phyloP scores from a whole-genome alignment of 2,329 filamentous ascomycete genomes.

The Beauveria brongniartii region DNA sequence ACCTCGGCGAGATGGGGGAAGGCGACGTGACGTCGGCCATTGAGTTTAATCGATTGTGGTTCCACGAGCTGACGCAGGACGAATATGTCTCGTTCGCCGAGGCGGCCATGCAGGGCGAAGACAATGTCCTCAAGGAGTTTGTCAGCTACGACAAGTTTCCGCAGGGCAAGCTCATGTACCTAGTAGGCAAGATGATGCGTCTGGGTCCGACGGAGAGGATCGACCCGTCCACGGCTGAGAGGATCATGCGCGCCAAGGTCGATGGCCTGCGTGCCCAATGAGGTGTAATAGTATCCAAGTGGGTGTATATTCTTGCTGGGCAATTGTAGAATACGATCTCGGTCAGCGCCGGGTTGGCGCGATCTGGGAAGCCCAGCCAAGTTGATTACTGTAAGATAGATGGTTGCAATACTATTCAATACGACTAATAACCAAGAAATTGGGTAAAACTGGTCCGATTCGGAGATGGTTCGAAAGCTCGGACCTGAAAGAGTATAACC shows the following conservation, averaged over 20 bases:
- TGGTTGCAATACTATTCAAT: no score
- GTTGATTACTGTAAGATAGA: neutral
- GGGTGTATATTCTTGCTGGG: neutral
- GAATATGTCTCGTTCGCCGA: conserved; percentile 43
- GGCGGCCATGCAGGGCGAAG: conserved; percentile 35
- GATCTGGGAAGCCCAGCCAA: neutral
- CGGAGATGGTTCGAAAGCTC: neutral
- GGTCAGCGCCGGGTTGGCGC: neutral
- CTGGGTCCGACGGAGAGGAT: conserved; percentile 46
- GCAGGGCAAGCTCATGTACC: conserved; percentile 52
- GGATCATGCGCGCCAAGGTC: conserved; percentile 28
- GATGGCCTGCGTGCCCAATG: neutral
- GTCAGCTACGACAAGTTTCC: conserved; percentile 36
- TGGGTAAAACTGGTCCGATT: neutral
- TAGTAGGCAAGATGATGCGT: conserved; percentile 52
- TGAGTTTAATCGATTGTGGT: conserved; percentile 43
- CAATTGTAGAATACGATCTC: neutral
- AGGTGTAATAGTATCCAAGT: neutral
- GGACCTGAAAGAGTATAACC: neutral
- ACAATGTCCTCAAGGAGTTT: conserved; percentile 40
- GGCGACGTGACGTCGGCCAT: conserved; percentile 36
- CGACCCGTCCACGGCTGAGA: conserved; percentile 43
- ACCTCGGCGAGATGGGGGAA: conserved; percentile 36
- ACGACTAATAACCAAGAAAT: no score
- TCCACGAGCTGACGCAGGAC: conserved; percentile 37